A percentile compares a stretch with the other conserved stretches of the same genome.
These are phyloP conservation scores for Microdochium nivale DNA, from an alignment of 2,329 filamentous ascomycete species.

Conservation along the genomic window DNA sequence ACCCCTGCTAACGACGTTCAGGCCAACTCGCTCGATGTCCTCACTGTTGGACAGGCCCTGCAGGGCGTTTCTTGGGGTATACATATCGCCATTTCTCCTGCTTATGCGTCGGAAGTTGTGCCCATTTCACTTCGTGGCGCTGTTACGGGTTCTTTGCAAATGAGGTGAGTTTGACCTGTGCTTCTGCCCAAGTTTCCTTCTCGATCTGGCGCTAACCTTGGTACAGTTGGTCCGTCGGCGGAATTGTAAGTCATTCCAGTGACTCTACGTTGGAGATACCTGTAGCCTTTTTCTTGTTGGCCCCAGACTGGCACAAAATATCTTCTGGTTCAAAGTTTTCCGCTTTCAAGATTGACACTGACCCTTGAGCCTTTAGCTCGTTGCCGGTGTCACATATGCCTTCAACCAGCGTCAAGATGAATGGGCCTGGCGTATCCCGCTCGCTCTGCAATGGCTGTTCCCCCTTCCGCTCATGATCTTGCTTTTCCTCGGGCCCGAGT, in stretches of 20 bases:
- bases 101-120: slow-evolving; percentile 52
- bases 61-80: slow-evolving; percentile 55
- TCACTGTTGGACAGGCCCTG: slow-evolving; percentile 44
- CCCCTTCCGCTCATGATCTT: slow-evolving; percentile 41
- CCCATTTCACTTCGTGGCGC: slow-evolving; percentile 47
- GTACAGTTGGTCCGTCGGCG: slow-evolving; percentile 48
- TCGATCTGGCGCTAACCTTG: no score
- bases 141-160: slow-evolving; percentile 51
- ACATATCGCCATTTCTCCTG: slow-evolving; percentile 54
- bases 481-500: slow-evolving; percentile 39
- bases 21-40: slow-evolving; percentile 27
- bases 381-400: slow-evolving; percentile 42
- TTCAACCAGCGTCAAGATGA: slow-evolving; percentile 32
- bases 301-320: no score
- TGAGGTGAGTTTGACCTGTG: slow-evolving; percentile 31
- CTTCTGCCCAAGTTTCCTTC: no score
- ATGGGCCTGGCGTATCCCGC: slow-evolving; percentile 33
- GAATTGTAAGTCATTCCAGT: slow-evolving; percentile 32
- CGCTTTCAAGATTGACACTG: no score
- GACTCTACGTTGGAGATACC: no score
- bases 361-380: slow-evolving; percentile 10
- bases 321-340: no score
- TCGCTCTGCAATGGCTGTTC: slow-evolving; percentile 51
- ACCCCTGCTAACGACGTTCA: no score
- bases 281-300: no score